Evolutionary conservation across 2,329 filamentous ascomycete species (phyloP).

Genomic region (Aquanectria penicillioides): DNA sequence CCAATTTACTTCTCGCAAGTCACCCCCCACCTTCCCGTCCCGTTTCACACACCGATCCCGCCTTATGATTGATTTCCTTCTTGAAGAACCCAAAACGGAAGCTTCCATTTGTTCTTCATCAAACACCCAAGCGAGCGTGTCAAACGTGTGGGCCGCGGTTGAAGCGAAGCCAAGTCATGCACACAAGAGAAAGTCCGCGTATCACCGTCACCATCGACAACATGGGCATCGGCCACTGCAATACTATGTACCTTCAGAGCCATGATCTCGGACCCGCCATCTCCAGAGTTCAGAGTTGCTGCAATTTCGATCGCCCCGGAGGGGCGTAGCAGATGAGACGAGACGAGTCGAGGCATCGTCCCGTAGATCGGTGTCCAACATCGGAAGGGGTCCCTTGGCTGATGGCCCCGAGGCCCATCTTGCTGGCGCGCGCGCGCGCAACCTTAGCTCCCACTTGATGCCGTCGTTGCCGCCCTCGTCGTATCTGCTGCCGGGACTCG

Average conservation of each 20-base stretch:
- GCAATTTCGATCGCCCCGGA: slow-evolving; percentile 1
- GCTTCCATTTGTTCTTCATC: too few relatives aligned
- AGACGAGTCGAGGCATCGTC: too few relatives aligned
- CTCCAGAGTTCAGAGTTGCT: too few relatives aligned
- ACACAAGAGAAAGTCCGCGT: background rate
- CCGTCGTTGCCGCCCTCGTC: background rate
- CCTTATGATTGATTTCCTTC: too few relatives aligned
- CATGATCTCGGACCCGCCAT: slow-evolving; percentile 7
- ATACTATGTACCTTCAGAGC: too few relatives aligned
- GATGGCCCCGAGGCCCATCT: too few relatives aligned
- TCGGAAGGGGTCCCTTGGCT: too few relatives aligned
- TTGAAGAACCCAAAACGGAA: background rate
- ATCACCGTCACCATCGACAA: background rate
- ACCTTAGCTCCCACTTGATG: background rate
- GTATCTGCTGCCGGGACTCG: background rate
- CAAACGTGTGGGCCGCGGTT: background rate
- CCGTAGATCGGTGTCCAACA: too few relatives aligned
- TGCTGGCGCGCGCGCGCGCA: background rate
- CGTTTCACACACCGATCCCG: too few relatives aligned
- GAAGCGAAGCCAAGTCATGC: background rate
- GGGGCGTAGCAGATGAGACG: too few relatives aligned
- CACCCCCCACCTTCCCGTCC: slow-evolving; percentile 7
- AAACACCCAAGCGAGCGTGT: background rate
- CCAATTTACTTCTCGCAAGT: too few relatives aligned
- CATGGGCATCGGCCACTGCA: background rate